Conservation (phyloP, 2,329 filamentous ascomycete genomes). For the Metarhizium sp. region DNA sequence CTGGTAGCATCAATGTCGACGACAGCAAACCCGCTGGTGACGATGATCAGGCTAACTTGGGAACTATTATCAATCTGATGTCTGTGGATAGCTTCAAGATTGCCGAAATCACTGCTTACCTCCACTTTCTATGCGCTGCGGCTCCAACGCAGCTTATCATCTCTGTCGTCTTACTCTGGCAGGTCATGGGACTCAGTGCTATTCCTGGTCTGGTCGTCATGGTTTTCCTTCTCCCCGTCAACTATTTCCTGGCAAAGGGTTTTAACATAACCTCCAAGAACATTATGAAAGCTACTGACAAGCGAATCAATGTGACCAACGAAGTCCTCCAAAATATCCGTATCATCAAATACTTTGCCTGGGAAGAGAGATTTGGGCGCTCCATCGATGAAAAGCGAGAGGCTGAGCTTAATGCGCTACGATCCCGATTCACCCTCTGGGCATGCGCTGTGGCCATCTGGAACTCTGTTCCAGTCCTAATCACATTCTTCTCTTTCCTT, state of each 20-base stretch:
- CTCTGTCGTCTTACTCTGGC: slow-evolving; percentile 73
- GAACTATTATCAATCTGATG: slow-evolving; percentile 99
- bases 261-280: slow-evolving; percentile 83
- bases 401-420: slow-evolving; percentile 67
- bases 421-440: slow-evolving; percentile 83
- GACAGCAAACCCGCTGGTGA: slow-evolving; percentile 25
- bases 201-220: slow-evolving; percentile 90
- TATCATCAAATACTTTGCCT: slow-evolving; percentile 99
- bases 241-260: slow-evolving; percentile 76
- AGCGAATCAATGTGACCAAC: slow-evolving; percentile 91
- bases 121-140: slow-evolving; percentile 90
- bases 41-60: slow-evolving; percentile 78
- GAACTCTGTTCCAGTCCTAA: slow-evolving; percentile 91
- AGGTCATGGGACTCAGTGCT: slow-evolving; percentile 84
- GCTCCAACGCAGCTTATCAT: slow-evolving; percentile 83
- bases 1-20: slow-evolving; percentile 25
- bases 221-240: slow-evolving; percentile 79
- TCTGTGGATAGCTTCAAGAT: slow-evolving; percentile 99
- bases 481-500: slow-evolving; percentile 93
- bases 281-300: slow-evolving; percentile 89
- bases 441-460: slow-evolving; percentile 85
- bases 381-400: slow-evolving; percentile 84
- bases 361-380: slow-evolving; percentile 84
- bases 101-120: slow-evolving; percentile 84
- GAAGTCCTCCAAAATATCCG: slow-evolving; percentile 95